Base-by-base conservation (phyloP, 2,329 filamentous ascomycete species). In the Diatrype stigma region DNA sequence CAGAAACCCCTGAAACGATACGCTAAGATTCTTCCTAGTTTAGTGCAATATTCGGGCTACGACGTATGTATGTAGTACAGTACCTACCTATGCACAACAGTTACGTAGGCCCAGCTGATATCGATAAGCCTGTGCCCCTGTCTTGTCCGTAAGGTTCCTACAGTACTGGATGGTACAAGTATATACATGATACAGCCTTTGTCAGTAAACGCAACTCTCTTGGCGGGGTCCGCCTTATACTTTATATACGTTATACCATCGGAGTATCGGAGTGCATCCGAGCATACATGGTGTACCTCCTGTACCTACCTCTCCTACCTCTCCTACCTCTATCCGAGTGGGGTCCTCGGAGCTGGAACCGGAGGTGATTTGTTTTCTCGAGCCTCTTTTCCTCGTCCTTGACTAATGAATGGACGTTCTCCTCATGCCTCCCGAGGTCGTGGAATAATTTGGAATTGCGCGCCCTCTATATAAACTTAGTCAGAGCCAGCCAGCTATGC, bases 401-500 rank as follows among this genome's bases (percentile, higher is more conserved):
- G 37, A 40, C 17, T 22, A 40, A 40, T 6, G 34, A 17, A 14
- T 14, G 17, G 19, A 40, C 26, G 6, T 30, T 10, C 26, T 30
- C 37, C 12, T 17, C 16, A 37, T 22, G n/a, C 19, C 11, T 12
- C 37, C 37, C 37, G 16, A 14, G 4, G 16, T 37, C n/a, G 17
- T 12, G 10, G 37, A 14, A 22, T 14, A 8, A 22, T 22, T 14
- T 22, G 17, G 1, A 22, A 22, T 40, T 40, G 19, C 19, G 10
- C 19, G 11, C 17, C 23, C 46, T 38, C 51, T 48, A 50, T 46
- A 56, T 50, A 50, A 49, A 37, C 54, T 12, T 45, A 30, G 35
- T 32, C 37, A 30, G 26, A 30, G 26, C 26, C n/a, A n/a, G n/a
- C 42, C 46, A 48, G 51, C 51, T 35, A 64, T 64, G 61, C 55